These are phyloP conservation scores for Tolypocladium ovalisporum DNA, from an alignment of 2,329 filamentous ascomycete species.

Conservation along the genomic window DNA sequence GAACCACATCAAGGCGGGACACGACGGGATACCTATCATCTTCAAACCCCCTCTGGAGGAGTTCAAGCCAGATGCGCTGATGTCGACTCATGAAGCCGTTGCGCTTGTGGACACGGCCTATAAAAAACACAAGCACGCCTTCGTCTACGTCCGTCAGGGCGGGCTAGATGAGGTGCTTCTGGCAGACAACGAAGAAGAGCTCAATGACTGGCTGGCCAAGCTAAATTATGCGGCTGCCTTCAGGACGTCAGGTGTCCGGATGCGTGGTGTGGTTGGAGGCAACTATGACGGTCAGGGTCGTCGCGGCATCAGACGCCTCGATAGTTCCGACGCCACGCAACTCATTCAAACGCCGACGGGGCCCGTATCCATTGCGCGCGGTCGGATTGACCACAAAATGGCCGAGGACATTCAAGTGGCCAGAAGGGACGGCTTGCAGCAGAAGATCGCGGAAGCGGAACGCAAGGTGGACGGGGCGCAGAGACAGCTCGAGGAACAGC, in stretches of 20 bases:
- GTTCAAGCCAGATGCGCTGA: constrained; percentile 87
- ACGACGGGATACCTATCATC: constrained; percentile 65
- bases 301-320: constrained; percentile 60
- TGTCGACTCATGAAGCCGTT: constrained; percentile 89
- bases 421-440: constrained; percentile 68
- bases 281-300: constrained; percentile 74
- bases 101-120: constrained; percentile 79
- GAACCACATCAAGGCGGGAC: constrained; percentile 64
- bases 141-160: constrained; percentile 78
- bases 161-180: constrained; percentile 84
- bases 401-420: constrained; percentile 78
- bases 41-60: constrained; percentile 85
- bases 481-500: constrained; percentile 68
- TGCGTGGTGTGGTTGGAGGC: constrained; percentile 75
- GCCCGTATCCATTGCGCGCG: constrained; percentile 61
- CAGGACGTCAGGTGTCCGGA: constrained; percentile 79
- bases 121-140: constrained; percentile 91
- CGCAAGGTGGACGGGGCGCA: constrained; percentile 63
- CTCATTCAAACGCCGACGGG: constrained; percentile 60
- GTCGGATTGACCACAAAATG: constrained; percentile 69
- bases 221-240: constrained; percentile 96
- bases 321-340: constrained; percentile 48
- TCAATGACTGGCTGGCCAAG: constrained; percentile 95
- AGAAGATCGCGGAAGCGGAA: constrained; percentile 75
- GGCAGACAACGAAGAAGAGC: constrained; percentile 79